Percentiles rank a stretch among this genome's conserved stretches.
These are phyloP conservation scores for Margaritispora aquatica DNA, from an alignment of 495 filamentous ascomycete species.

Conservation along the genomic window DNA sequence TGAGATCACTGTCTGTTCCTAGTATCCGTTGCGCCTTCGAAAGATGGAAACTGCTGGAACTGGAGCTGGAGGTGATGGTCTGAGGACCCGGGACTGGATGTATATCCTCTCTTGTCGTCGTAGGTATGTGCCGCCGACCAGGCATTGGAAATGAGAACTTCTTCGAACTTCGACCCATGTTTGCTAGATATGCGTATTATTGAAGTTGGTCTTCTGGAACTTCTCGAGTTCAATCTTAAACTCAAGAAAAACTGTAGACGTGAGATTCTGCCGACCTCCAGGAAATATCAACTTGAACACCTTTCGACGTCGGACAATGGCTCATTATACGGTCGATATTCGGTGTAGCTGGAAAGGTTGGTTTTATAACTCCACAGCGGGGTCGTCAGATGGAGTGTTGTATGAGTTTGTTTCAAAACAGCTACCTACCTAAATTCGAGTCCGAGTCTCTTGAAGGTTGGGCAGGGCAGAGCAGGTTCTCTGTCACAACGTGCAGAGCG, in stretches of 20 bases:
- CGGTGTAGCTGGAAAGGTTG: background rate
- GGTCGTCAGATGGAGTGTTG: slow-evolving; percentile 6
- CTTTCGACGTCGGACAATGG: background rate
- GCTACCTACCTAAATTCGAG: no score
- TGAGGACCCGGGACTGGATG: slow-evolving; percentile 9
- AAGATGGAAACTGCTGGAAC: no score
- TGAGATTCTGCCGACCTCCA: no score
- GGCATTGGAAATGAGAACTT: slow-evolving; percentile 48
- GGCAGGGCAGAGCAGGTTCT: no score
- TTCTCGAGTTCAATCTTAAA: background rate
- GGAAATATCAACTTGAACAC: background rate
- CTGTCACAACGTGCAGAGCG: background rate
- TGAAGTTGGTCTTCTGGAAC: background rate
- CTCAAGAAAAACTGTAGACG: no score
- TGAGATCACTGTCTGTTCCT: slow-evolving; percentile 27
- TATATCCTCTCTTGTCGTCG: slow-evolving; percentile 26
- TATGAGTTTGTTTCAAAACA: slow-evolving; percentile 3
- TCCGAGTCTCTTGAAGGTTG: no score
- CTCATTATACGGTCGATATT: background rate
- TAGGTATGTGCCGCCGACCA: slow-evolving; percentile 36
- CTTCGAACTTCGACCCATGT: slow-evolving; percentile 45
- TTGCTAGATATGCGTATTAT: slow-evolving; percentile 1
- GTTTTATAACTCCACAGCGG: slow-evolving; percentile 9
- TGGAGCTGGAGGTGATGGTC: slow-evolving; percentile 16
- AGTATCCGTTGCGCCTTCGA: slow-evolving; percentile 41